Evolutionary conservation across 306 rosid genomes (phyloP), one percentile per base, ranked within the genome.

Genomic region (Parietaria judaica): DNA sequence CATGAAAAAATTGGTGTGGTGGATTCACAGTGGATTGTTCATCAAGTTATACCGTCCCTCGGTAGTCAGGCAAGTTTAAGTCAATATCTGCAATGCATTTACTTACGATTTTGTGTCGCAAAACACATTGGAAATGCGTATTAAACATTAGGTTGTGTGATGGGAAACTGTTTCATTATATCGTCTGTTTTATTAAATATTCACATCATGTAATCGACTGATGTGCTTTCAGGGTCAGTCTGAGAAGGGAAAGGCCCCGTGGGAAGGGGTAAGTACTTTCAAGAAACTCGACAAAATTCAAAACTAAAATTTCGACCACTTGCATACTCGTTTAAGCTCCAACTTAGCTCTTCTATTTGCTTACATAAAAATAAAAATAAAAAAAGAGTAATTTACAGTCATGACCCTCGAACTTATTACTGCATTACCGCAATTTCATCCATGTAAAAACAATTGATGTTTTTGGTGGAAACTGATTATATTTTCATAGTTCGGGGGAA

Each of bases 11-110:
- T 94, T 69, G 99, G 99, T 7, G 95, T 94, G 57, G 90, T 94
- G 72, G 99, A 94, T 83, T 94, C 99, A 0, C 95, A 86, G 66
- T 94, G 99, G 99, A 79, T 94, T 78, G 64, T 88, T 74, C 99
- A 94, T 81, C 99, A 88, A 84, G 84, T 71, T 65, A 84, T 94
- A 79, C 97, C 99, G 74, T 80, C 99, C 69, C 99, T 94, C 59
- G 86, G 89, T 49, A 72, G 44, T 36, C 97, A 94, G 99, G 99
- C 84, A 56, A 77, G 94, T 56, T 63, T 58, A 15, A 12, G 16
- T 49, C 60, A 43, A 50, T 65, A 14, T 65, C 15, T 63, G 54
- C 56, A 5, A 66, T 58, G 61, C 54, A 23, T 53, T 54, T 65
- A 38, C 46, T 7, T 64, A 63, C 66, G 48, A 55, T 47, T 61